phyloP scores from a whole-genome alignment of 2,329 filamentous ascomycete species.

The Verticillium nonalfalfae region DNA sequence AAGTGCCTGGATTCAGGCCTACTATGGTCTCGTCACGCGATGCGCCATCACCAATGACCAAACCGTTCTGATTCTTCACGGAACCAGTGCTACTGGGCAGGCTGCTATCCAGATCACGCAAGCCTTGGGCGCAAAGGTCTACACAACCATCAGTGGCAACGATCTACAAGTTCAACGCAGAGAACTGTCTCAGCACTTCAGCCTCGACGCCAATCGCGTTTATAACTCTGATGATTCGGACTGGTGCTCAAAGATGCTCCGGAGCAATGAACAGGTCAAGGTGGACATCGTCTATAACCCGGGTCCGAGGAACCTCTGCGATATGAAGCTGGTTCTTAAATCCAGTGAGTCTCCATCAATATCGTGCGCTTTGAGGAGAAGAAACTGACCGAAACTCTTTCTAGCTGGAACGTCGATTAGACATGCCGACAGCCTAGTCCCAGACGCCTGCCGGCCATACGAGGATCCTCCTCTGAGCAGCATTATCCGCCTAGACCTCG shows the following conservation, averaged over 20 bases:
- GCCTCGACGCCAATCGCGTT: constrained; percentile 23
- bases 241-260: constrained; percentile 4
- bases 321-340: background rate
- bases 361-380: background rate
- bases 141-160: constrained; percentile 29
- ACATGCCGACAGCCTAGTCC: background rate
- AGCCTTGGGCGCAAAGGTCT: constrained; percentile 30
- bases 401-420: background rate
- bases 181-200: constrained; percentile 22
- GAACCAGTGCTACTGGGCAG: constrained; percentile 34
- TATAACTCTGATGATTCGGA: constrained; percentile 2
- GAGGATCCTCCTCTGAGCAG: background rate
- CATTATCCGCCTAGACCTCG: constrained; percentile 25
- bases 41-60: constrained; percentile 18
- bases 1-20: constrained; percentile 32
- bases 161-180: constrained; percentile 24
- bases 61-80: constrained; percentile 36
- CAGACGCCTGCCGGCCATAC: background rate
- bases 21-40: constrained; percentile 29
- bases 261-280: background rate
- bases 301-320: constrained; percentile 19
- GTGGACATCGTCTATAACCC: constrained; percentile 41
- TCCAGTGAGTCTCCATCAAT: background rate
- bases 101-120: constrained; percentile 34
- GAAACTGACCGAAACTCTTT: background rate